Evolutionary conservation across 2,329 filamentous ascomycete species (phyloP).

Genomic region (Talaromyces rugulosus): DNA sequence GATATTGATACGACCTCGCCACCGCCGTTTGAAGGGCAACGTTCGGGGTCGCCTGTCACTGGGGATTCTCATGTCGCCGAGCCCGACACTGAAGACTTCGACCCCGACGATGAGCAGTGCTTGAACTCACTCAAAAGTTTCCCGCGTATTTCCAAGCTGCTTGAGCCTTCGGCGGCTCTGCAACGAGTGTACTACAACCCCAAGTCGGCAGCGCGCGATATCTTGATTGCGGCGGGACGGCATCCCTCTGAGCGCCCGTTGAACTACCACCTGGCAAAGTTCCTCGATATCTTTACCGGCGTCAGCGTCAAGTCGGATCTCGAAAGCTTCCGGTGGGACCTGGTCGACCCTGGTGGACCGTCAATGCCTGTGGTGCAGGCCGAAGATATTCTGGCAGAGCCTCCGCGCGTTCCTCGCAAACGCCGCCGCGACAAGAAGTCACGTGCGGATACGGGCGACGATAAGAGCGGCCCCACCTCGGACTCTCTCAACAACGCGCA

Average conservation of each 20-base stretch:
- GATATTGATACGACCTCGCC: slow-evolving; percentile 6
- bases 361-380: slow-evolving; percentile 25
- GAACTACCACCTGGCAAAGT: slow-evolving; percentile 55
- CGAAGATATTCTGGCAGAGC: slow-evolving; percentile 21
- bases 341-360: slow-evolving; percentile 55
- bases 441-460: slow-evolving; percentile 5
- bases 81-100: slow-evolving; percentile 6
- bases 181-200: slow-evolving; percentile 54
- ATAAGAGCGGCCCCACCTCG: slow-evolving; percentile 5
- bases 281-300: slow-evolving; percentile 39
- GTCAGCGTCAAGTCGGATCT: slow-evolving; percentile 50
- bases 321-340: slow-evolving; percentile 57
- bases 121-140: slow-evolving; percentile 22
- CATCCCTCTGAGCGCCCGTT: slow-evolving; percentile 57
- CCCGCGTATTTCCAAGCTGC: slow-evolving; percentile 39
- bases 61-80: background rate
- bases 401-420: slow-evolving; percentile 17
- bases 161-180: slow-evolving; percentile 36
- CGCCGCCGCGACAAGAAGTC: background rate
- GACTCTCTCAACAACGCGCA: background rate
- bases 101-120: slow-evolving; percentile 9
- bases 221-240: slow-evolving; percentile 58
- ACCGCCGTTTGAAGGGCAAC: background rate
- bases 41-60: slow-evolving; percentile 1
- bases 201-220: slow-evolving; percentile 59